Evolutionary conservation across 225 moss, liverwort and hornwort species (phyloP).

Genomic region (Polytrichum commune): DNA sequence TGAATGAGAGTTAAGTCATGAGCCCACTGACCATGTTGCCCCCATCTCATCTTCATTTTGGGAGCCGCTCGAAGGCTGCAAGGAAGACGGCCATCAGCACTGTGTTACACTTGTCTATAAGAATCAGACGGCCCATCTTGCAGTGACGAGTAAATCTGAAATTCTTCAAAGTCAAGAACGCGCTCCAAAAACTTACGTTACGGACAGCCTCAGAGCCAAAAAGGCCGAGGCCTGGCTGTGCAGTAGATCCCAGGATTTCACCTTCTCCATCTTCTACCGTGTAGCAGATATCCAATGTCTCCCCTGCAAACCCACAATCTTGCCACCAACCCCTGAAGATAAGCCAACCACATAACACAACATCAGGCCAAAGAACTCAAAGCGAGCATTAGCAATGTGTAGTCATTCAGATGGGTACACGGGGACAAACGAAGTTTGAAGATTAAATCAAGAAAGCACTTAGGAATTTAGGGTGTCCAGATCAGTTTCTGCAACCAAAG

Average conservation of each 20-base stretch:
- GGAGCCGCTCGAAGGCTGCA: constrained; percentile 45
- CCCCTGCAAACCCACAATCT: constrained; percentile 42
- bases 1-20: constrained; percentile 5
- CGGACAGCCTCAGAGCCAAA: constrained; percentile 48
- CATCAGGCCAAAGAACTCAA: constrained; percentile 8
- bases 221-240: constrained; percentile 38
- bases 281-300: constrained; percentile 35
- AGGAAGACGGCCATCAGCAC: constrained; percentile 29
- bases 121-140: neutral
- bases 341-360: constrained; percentile 1
- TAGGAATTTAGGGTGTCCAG: neutral
- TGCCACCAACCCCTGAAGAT: constrained; percentile 40
- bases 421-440: neutral
- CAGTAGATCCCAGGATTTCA: constrained; percentile 28
- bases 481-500: constrained; percentile 6
- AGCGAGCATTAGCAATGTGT: neutral
- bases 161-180: constrained; percentile 11
- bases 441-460: neutral
- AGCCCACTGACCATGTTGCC: constrained; percentile 45
- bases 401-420: neutral
- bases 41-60: constrained; percentile 28
- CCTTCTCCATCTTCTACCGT: constrained; percentile 50
- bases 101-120: constrained; percentile 8
- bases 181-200: constrained; percentile 36
- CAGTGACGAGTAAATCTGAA: neutral